Base-by-base conservation (phyloP, 2,329 filamentous ascomycete genomes). In the Kalmusia sp. region DNA sequence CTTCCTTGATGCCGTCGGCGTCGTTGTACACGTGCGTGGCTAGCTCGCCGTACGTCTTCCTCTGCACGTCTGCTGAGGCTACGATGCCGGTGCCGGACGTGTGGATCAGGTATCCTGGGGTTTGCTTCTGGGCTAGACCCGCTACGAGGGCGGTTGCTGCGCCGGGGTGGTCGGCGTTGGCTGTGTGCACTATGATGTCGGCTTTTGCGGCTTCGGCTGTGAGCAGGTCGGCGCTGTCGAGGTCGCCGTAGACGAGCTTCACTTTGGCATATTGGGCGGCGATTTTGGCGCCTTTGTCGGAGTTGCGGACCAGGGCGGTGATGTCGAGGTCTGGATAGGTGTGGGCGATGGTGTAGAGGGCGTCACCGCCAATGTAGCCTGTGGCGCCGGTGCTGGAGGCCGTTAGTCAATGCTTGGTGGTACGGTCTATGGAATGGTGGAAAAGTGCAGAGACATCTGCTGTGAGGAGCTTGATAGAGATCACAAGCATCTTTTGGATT, bases 61-160 rank as follows among this genome's bases (percentile, higher is more conserved):
- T 67, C 19, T 76, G 72, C 19, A 75, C 70, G 56, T 86, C 83
- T 24, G 77, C 74, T 68, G 76, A 81, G 21, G 74, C 74, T 6
- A 87, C 71, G n/a, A 85, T 80, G 1, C 82, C 83, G 0, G 84
- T 84, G 0, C 84, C 84, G 3, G 80, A 80, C 0, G 79, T 80
- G 58, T 87, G 84, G 25, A 87, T 75, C 64, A 80, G 77, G 58
- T 78, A 82, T 2, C 75, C 78, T 0, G 78, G 78, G 2, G 68
- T 65, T 3, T 73, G 74, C 51, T 82, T 80, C 21, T 76, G 65
- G 0, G 75, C 78, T 12, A 71, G 57, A 24, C 69, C 69, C 22
- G 63, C 60, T 6, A 71, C 47, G 11, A 71, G 41, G 11, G 68
- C 68, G 30, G 61, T 56, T 31, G 64, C 66, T 43, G 63, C 59